phyloP scores from a whole-genome alignment of 2,329 filamentous ascomycete species.

The Tolypocladium nubicola region DNA sequence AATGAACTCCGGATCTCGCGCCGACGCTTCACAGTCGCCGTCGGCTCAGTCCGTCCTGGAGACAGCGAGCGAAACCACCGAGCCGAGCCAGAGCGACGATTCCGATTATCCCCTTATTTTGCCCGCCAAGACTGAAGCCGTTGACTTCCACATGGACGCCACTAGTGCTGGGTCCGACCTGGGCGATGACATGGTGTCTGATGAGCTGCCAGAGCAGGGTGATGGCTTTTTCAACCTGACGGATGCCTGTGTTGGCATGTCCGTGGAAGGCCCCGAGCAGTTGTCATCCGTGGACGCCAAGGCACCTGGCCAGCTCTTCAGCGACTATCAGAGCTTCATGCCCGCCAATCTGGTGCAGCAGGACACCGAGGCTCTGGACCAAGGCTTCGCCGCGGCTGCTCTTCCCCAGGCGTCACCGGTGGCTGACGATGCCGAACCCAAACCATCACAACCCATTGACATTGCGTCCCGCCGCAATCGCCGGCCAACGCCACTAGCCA shows the following conservation, averaged over 20 bases:
- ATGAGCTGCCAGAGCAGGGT: conserved; percentile 5
- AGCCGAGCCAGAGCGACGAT: conserved; percentile 14
- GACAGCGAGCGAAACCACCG: conserved; percentile 14
- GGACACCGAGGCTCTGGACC: neutral
- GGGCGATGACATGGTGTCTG: conserved; percentile 5
- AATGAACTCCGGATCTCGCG: conserved; percentile 4
- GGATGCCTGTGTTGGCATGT: conserved; percentile 4
- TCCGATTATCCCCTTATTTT: conserved; percentile 10
- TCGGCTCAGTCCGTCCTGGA: conserved; percentile 9
- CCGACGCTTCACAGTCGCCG: conserved; percentile 7
- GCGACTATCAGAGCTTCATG: conserved; percentile 3
- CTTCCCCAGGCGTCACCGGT: conserved; percentile 3
- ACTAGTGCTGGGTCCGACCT: neutral
- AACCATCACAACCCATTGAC: conserved; percentile 39
- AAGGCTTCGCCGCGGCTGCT: neutral
- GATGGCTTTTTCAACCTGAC: conserved; percentile 9
- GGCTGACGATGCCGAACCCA: conserved; percentile 20
- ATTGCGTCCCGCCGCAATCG: conserved; percentile 42
- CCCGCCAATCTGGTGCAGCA: neutral
- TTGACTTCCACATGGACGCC: neutral
- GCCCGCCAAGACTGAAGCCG: neutral
- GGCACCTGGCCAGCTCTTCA: conserved; percentile 5
- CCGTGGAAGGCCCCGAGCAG: conserved; percentile 3
- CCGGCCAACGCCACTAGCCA: conserved; percentile 33
- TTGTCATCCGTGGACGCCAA: conserved; percentile 5